phyloP scores from a whole-genome alignment of 2,329 filamentous ascomycete genomes.

The Pyrenophora graminea region DNA sequence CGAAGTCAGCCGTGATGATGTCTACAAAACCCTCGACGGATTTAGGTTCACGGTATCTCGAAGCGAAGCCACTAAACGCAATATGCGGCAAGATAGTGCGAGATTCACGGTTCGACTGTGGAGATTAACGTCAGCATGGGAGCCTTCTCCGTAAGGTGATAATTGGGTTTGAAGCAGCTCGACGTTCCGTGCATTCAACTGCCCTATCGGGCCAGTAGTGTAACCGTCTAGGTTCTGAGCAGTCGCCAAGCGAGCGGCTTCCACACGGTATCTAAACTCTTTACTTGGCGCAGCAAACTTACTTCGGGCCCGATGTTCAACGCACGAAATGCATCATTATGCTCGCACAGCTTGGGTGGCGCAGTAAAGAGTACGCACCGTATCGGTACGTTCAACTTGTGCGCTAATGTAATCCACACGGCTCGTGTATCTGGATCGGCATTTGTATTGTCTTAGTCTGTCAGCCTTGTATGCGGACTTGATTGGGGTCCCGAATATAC shows the following conservation, averaged over 20 bases:
- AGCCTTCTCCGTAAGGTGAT: constrained; percentile 5
- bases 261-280: constrained; percentile 8
- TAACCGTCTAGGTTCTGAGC: constrained; percentile 5
- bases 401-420: constrained; percentile 78
- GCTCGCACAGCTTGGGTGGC: constrained; percentile 69
- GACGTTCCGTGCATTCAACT: no score
- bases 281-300: constrained; percentile 29
- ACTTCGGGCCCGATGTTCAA: constrained; percentile 52
- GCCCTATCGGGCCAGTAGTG: constrained; percentile 3
- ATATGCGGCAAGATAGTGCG: constrained; percentile 73
- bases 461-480: constrained; percentile 22
- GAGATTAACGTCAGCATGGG: constrained; percentile 22
- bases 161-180: neutral
- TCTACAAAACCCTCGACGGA: constrained; percentile 82
- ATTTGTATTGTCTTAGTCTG: constrained; percentile 85
- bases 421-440: constrained; percentile 75
- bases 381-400: constrained; percentile 71
- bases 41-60: constrained; percentile 73
- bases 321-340: constrained; percentile 85
- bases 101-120: constrained; percentile 78
- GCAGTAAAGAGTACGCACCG: constrained; percentile 87
- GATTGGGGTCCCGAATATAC: constrained; percentile 41
- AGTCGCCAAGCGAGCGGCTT: constrained; percentile 2
- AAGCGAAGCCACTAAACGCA: constrained; percentile 77
- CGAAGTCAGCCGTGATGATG: constrained; percentile 74